These are phyloP conservation scores for Scolecobasidium constrictum DNA, from an alignment of 2,329 filamentous ascomycete species.

Conservation along the genomic window DNA sequence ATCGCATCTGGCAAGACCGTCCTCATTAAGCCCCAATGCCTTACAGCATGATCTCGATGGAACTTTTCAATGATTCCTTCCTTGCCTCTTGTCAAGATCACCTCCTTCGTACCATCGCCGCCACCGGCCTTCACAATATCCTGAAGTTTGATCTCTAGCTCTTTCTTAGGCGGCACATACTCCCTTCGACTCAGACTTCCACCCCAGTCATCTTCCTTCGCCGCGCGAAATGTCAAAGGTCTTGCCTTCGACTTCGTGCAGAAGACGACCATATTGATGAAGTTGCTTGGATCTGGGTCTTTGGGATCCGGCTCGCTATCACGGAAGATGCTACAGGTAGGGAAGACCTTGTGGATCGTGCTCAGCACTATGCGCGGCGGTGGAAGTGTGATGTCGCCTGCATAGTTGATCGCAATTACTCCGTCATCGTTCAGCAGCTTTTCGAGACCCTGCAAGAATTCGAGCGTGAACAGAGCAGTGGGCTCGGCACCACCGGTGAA, in stretches of 20 bases:
- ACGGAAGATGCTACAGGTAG: slow-evolving; percentile 83
- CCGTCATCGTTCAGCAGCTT: slow-evolving; percentile 66
- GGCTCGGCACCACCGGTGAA: slow-evolving; percentile 96
- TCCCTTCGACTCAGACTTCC: slow-evolving; percentile 57
- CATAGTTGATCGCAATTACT: slow-evolving; percentile 91
- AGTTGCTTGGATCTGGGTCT: slow-evolving; percentile 48
- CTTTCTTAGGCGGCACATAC: slow-evolving; percentile 62
- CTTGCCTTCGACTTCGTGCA: slow-evolving; percentile 54
- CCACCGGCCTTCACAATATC: slow-evolving; percentile 31
- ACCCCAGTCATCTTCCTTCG: slow-evolving; percentile 56
- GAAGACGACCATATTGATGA: slow-evolving; percentile 95
- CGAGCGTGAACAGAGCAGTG: slow-evolving; percentile 71
- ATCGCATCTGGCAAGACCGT: slow-evolving; percentile 63
- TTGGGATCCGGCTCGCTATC: slow-evolving; percentile 44
- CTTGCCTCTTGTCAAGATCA: slow-evolving; percentile 51
- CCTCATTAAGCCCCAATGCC: slow-evolving; percentile 91
- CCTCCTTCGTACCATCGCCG: slow-evolving; percentile 21
- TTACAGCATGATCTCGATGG: slow-evolving; percentile 65
- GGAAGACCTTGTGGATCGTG: slow-evolving; percentile 74
- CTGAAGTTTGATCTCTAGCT: slow-evolving; percentile 44
- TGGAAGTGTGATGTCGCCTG: slow-evolving; percentile 71
- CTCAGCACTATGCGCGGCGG: slow-evolving; percentile 68
- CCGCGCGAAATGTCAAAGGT: slow-evolving; percentile 54
- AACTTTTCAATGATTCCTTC: slow-evolving; percentile 57
- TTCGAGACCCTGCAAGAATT: slow-evolving; percentile 66